Evolutionary conservation across 441 rosid genomes (phyloP).

Genomic region (Adansonia grandidieri): DNA sequence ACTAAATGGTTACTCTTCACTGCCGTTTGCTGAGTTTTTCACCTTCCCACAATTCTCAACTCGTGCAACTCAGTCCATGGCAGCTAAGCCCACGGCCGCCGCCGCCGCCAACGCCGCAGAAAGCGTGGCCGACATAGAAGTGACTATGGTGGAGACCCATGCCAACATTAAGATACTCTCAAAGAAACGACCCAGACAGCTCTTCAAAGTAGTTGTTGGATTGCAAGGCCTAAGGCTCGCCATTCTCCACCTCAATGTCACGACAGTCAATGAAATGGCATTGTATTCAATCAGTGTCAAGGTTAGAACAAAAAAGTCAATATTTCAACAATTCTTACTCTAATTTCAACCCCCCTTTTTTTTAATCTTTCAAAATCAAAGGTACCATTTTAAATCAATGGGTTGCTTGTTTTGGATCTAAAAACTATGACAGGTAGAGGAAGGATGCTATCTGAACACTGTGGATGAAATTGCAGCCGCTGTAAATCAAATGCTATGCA

Average conservation of each 20-base stretch:
- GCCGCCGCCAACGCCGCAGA: slow-evolving; percentile 16
- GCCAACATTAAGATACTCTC: slow-evolving; percentile 58
- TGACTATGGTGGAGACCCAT: slow-evolving; percentile 60
- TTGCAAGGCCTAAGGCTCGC: slow-evolving; percentile 51
- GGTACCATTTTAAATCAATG: slow-evolving; percentile 10
- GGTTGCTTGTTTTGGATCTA: background rate
- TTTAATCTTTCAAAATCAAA: slow-evolving; percentile 19
- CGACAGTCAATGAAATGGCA: slow-evolving; percentile 39
- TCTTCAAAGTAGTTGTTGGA: slow-evolving; percentile 48
- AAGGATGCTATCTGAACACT: slow-evolving; percentile 59
- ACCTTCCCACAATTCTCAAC: slow-evolving; percentile 58
- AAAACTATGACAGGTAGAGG: slow-evolving; percentile 48
- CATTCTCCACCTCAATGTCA: slow-evolving; percentile 64
- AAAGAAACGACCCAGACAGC: slow-evolving; percentile 60
- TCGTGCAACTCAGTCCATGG: slow-evolving; percentile 24
- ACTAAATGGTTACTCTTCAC: slow-evolving; percentile 26
- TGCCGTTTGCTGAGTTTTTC: slow-evolving; percentile 58
- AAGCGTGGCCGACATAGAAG: slow-evolving; percentile 60
- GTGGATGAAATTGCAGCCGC: slow-evolving; percentile 67
- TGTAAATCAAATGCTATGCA: slow-evolving; percentile 48
- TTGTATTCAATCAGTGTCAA: slow-evolving; percentile 58
- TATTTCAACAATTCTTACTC: background rate
- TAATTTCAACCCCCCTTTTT: background rate
- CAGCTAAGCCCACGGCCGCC: background rate
- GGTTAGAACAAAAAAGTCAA: slow-evolving; percentile 36